These are phyloP conservation scores for Cicer yamashitae DNA, from an alignment of 306 rosid species.

Conservation along the genomic window DNA sequence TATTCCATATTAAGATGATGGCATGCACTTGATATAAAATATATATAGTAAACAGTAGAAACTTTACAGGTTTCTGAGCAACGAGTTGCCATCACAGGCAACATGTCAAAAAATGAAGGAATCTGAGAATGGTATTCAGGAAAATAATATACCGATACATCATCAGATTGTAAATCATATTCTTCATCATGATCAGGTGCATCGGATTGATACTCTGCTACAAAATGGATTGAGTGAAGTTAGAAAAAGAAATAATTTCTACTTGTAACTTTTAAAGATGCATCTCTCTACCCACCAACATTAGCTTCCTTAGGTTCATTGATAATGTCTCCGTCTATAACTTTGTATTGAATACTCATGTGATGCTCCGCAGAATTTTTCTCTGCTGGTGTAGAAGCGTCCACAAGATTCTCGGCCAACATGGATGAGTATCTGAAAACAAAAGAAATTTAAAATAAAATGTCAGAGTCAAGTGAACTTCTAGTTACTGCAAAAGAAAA, in stretches of 20 bases:
- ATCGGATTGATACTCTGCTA: constrained; percentile 54
- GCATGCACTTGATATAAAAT: constrained; percentile 32
- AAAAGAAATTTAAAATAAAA: constrained; percentile 40
- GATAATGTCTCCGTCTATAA: constrained; percentile 47
- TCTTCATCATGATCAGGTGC: constrained; percentile 64
- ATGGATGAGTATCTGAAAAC: constrained; percentile 88
- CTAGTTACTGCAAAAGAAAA: constrained; percentile 28
- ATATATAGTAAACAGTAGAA: constrained; percentile 21
- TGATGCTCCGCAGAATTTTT: constrained; percentile 53
- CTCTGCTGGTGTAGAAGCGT: constrained; percentile 64
- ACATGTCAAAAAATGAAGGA: constrained; percentile 35
- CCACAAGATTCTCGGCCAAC: constrained; percentile 98
- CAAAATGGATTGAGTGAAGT: constrained; percentile 44
- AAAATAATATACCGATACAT: constrained; percentile 60
- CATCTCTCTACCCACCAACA: constrained; percentile 65
- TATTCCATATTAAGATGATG: constrained; percentile 15
- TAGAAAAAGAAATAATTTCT: constrained; percentile 31
- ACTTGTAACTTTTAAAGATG: constrained; percentile 38
- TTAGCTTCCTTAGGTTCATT: constrained; percentile 55
- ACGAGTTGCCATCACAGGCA: constrained; percentile 30
- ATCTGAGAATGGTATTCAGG: constrained; percentile 14
- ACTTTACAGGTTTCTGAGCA: constrained; percentile 14
- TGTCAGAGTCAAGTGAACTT: constrained; percentile 26
- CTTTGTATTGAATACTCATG: constrained; percentile 50
- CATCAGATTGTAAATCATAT: constrained; percentile 63